Percentiles rank a stretch among this genome's conserved stretches.
These are phyloP conservation scores for Rutstroemia sp. DNA, from an alignment of 2,329 filamentous ascomycete genomes.

Conservation along the genomic window DNA sequence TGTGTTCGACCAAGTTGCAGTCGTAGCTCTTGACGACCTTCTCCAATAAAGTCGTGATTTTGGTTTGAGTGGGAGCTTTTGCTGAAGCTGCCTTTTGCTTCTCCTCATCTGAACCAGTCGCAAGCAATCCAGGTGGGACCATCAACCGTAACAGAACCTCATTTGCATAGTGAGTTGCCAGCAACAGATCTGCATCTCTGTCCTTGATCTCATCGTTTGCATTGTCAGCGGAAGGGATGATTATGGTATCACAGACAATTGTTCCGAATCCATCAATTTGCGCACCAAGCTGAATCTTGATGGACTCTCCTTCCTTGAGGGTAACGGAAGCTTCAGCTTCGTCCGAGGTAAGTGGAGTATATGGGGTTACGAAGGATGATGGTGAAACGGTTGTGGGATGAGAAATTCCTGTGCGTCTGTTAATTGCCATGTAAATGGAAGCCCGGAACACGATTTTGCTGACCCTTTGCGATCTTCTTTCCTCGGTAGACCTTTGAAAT, in stretches of 20 bases:
- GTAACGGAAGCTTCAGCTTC: conserved; percentile 72
- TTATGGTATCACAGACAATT: conserved; percentile 88
- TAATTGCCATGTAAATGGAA: conserved; percentile 28
- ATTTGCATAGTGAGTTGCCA: conserved; percentile 92
- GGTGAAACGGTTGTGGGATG: conserved; percentile 96
- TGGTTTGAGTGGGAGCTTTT: conserved; percentile 77
- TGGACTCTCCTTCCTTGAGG: conserved; percentile 76
- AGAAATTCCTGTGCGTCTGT: conserved; percentile 59
- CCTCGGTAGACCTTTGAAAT: conserved; percentile 94
- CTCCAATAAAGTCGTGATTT: conserved; percentile 82
- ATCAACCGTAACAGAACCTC: conserved; percentile 88
- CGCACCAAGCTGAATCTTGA: conserved; percentile 98
- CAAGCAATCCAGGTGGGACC: conserved; percentile 80
- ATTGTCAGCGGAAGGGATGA: conserved; percentile 59
- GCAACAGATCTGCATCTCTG: conserved; percentile 75
- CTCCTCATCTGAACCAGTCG: conserved; percentile 82
- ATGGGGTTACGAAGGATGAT: conserved; percentile 88
- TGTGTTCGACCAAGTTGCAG: conserved; percentile 92
- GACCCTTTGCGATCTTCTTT: conserved; percentile 93
- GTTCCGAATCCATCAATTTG: conserved; percentile 97
- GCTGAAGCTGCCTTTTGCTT: conserved; percentile 81
- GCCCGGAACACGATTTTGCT: background rate
- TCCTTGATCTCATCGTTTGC: conserved; percentile 60
- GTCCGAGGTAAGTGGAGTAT: conserved; percentile 86
- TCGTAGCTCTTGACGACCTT: conserved; percentile 89